Evolutionary conservation across 78 protist genomes (phyloP).

Genomic region (slime mould (Dictyostelium discoideum)): DNA sequence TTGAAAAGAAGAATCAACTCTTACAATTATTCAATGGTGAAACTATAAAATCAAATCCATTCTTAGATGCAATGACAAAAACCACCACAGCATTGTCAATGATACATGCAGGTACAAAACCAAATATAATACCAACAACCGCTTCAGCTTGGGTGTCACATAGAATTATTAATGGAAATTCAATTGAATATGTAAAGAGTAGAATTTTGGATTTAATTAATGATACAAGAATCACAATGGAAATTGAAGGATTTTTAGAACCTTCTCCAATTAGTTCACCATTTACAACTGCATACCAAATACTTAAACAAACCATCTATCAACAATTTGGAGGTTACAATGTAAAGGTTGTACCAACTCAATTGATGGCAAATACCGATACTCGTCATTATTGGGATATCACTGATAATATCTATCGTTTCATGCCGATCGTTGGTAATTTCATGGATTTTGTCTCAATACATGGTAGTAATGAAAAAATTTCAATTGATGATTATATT

Average conservation of each 20-base stretch:
- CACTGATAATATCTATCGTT: constrained; percentile 33
- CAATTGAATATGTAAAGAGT: neutral
- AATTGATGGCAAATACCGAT: constrained; percentile 61
- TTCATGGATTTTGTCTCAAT: neutral
- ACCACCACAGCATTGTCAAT: constrained; percentile 51
- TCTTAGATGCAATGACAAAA: neutral
- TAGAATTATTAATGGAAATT: constrained; percentile 33
- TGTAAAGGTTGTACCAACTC: constrained; percentile 16
- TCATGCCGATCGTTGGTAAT: constrained; percentile 1
- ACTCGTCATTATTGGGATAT: constrained; percentile 57
- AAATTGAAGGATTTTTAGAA: constrained; percentile 25
- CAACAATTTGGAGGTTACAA: constrained; percentile 18
- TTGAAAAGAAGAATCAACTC: neutral
- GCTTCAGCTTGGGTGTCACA: constrained; percentile 65
- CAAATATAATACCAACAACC: neutral
- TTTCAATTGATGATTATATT: neutral
- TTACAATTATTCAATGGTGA: neutral
- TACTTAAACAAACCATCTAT: neutral
- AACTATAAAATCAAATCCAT: neutral
- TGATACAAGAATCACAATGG: constrained; percentile 21
- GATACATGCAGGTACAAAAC: constrained; percentile 30
- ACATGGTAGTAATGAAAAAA: constrained; percentile 62
- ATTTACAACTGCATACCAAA: neutral
- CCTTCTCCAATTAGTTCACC: constrained; percentile 42
- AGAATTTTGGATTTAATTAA: constrained; percentile 1